Conservation (phyloP, 352 stramenopile genomes). For the Thraustochytrium striatum region DNA sequence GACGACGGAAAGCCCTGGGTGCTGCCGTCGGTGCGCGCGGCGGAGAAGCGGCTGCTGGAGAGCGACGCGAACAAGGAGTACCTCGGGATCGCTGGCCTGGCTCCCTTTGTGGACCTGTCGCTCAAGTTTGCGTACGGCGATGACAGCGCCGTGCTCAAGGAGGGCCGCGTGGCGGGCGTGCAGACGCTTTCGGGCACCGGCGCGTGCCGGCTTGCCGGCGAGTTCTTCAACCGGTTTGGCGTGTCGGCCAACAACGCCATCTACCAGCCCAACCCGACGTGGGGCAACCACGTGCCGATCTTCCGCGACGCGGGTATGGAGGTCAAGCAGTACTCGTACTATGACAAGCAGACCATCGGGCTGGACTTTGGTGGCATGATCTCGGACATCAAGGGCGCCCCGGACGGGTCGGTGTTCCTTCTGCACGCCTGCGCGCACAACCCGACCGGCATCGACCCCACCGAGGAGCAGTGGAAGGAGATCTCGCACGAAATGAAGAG, state of each 20-base stretch:
- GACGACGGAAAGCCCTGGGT: slow-evolving; percentile 71
- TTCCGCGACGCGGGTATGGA: slow-evolving; percentile 71
- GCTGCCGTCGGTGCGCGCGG: slow-evolving; percentile 53
- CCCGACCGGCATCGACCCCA: slow-evolving; percentile 94
- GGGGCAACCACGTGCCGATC: slow-evolving; percentile 97
- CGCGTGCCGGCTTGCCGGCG: slow-evolving; percentile 87
- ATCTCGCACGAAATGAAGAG: slow-evolving; percentile 90
- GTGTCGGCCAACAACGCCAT: slow-evolving; percentile 66
- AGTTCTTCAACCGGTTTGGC: slow-evolving; percentile 85
- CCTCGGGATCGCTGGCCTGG: slow-evolving; percentile 65
- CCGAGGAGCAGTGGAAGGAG: slow-evolving; percentile 93
- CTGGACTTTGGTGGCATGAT: slow-evolving; percentile 90
- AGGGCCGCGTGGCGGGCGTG: slow-evolving; percentile 78
- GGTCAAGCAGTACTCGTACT: slow-evolving; percentile 80
- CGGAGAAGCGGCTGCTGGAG: slow-evolving; percentile 75
- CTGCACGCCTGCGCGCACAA: slow-evolving; percentile 99
- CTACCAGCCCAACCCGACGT: slow-evolving; percentile 98
- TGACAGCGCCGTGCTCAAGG: slow-evolving; percentile 78
- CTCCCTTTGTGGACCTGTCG: slow-evolving; percentile 84
- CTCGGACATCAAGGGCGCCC: slow-evolving; percentile 85
- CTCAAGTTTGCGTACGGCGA: slow-evolving; percentile 93
- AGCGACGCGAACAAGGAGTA: slow-evolving; percentile 81
- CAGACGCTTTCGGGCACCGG: slow-evolving; percentile 97
- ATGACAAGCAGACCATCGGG: slow-evolving; percentile 64
- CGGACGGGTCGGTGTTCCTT: slow-evolving; percentile 89